These are phyloP conservation scores for Aureobasidium musti DNA, from an alignment of 2,329 filamentous ascomycete species.

Conservation along the genomic window DNA sequence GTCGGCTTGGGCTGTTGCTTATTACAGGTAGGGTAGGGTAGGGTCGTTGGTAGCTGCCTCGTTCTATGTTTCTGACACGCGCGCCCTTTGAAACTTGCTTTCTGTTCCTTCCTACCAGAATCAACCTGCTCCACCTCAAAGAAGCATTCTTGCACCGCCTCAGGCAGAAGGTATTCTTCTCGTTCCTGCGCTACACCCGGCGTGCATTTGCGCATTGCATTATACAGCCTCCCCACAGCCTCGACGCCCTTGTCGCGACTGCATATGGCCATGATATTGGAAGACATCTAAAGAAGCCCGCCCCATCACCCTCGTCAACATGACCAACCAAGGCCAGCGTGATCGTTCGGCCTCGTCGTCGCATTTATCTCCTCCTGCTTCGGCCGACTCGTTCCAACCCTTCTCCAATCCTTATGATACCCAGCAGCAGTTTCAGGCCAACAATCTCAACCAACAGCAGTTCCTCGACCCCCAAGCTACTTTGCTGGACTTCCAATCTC, in stretches of 20 bases:
- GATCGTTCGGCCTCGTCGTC: conserved; percentile 26
- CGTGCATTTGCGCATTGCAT: conserved; percentile 7
- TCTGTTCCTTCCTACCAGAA: conserved; percentile 11
- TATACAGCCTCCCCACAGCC: conserved; percentile 29
- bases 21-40: conserved; percentile 22
- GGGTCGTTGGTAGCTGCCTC: conserved; percentile 18
- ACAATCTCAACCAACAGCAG: conserved; percentile 22
- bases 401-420: conserved; percentile 17
- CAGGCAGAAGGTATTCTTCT: conserved; percentile 1
- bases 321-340: conserved; percentile 24
- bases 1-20: conserved; percentile 15
- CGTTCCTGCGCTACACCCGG: conserved; percentile 3
- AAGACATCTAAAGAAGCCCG: conserved; percentile 14
- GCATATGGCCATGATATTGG: conserved; percentile 25
- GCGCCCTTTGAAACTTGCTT: conserved; percentile 15
- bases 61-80: conserved; percentile 20
- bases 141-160: conserved; percentile 8
- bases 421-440: conserved; percentile 21
- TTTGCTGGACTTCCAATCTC: conserved; percentile 18
- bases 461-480: conserved; percentile 30
- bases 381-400: conserved; percentile 20
- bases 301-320: conserved; percentile 1
- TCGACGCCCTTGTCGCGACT: conserved; percentile 22
- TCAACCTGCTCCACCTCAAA: conserved; percentile 6
- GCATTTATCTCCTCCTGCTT: conserved; percentile 13